These are phyloP conservation scores for Tylopilus sp. DNA, from an alignment of 768 basidiomycete species.

Conservation along the genomic window DNA sequence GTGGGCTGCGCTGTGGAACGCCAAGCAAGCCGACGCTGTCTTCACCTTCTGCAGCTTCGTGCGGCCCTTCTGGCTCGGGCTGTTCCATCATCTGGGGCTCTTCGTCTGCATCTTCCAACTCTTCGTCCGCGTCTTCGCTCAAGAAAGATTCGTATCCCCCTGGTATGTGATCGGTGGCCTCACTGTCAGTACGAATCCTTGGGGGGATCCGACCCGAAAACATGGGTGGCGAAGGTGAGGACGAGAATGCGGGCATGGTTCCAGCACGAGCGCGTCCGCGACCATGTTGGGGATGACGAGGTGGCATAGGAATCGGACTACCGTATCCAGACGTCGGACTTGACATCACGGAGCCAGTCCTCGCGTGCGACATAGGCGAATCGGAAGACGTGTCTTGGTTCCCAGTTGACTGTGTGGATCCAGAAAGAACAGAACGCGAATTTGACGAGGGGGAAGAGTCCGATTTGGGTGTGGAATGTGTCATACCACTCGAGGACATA, in stretches of 20 bases:
- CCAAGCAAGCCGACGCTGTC: slow-evolving; percentile 57
- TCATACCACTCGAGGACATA: slow-evolving; percentile 39
- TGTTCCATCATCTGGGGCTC: slow-evolving; percentile 39
- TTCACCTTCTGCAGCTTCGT: slow-evolving; percentile 61
- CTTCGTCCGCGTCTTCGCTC: slow-evolving; percentile 33
- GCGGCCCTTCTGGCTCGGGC: slow-evolving; percentile 48
- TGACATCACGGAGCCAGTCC: slow-evolving; percentile 35
- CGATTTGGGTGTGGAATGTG: slow-evolving; percentile 38
- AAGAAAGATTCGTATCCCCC: slow-evolving; percentile 30
- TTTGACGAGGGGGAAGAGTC: slow-evolving; percentile 38
- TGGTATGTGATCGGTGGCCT: slow-evolving; percentile 25
- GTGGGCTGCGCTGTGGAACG: slow-evolving; percentile 50
- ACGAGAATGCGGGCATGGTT: slow-evolving; percentile 35
- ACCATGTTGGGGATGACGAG: slow-evolving; percentile 41
- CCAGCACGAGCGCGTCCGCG: slow-evolving; percentile 38
- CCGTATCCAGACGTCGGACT: slow-evolving; percentile 35
- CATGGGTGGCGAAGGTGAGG: slow-evolving; percentile 35
- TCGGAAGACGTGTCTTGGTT: slow-evolving; percentile 56
- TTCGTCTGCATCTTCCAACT: slow-evolving; percentile 30
- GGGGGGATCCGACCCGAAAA: slow-evolving; percentile 27
- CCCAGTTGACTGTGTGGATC: slow-evolving; percentile 57
- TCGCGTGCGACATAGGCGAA: slow-evolving; percentile 48
- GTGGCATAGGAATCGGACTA: slow-evolving; percentile 46
- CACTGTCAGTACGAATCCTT: slow-evolving; percentile 29
- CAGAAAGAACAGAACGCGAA: slow-evolving; percentile 38